Evolutionary conservation across 2,329 filamentous ascomycete genomes (phyloP).

Genomic region (Furcasterigmium furcatum): DNA sequence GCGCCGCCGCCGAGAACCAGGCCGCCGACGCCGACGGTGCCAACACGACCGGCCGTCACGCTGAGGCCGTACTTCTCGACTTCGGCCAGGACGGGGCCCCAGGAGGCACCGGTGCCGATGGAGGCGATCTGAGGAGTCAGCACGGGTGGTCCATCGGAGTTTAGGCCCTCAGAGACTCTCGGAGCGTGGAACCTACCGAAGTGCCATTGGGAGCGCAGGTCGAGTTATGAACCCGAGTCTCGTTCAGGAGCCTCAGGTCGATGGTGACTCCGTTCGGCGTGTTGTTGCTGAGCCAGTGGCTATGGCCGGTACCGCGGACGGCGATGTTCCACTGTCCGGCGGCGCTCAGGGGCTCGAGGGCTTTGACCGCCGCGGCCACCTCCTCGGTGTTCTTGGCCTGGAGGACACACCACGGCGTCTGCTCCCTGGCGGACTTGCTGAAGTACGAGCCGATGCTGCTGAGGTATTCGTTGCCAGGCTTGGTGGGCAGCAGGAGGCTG

Average conservation of each 20-base stretch:
- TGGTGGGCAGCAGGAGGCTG: conserved; percentile 4
- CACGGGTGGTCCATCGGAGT: not conserved
- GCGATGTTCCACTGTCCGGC: conserved; percentile 20
- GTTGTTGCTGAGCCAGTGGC: conserved; percentile 37
- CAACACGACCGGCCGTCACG: conserved; percentile 18
- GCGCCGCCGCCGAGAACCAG: conserved; percentile 24
- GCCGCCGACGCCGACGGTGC: conserved; percentile 19
- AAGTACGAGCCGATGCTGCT: conserved; percentile 11
- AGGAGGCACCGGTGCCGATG: conserved; percentile 22
- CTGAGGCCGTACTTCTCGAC: conserved; percentile 14
- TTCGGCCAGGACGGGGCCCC: conserved; percentile 15
- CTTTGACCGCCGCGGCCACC: conserved; percentile 12
- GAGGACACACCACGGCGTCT: conserved; percentile 20
- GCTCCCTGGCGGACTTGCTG: conserved; percentile 15
- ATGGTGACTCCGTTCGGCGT: conserved; percentile 33
- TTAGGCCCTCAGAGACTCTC: too few relatives aligned
- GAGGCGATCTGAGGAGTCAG: conserved; percentile 15
- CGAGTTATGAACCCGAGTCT: too few relatives aligned
- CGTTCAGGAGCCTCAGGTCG: conserved; percentile 28
- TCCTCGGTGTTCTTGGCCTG: conserved; percentile 15
- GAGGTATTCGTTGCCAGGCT: conserved; percentile 1
- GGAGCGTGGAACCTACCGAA: too few relatives aligned
- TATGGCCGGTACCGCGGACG: conserved; percentile 40
- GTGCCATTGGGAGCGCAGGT: not conserved
- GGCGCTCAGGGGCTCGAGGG: conserved; percentile 3